phyloP scores from a whole-genome alignment of 495 filamentous ascomycete species.

The Delitschia confertaspora region DNA sequence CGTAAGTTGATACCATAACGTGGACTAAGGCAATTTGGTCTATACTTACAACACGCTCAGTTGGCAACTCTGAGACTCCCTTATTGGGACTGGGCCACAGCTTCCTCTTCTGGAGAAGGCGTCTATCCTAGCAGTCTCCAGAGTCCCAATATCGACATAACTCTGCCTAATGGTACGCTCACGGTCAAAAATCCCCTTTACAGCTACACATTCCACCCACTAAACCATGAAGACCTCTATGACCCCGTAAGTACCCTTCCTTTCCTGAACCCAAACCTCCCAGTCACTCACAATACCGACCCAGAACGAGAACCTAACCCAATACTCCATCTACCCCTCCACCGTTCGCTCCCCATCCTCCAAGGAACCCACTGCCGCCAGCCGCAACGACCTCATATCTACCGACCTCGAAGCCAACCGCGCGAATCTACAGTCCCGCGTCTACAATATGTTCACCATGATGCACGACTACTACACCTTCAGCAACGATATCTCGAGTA shows the following conservation, averaged over 20 bases:
- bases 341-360: slow-evolving; percentile 22
- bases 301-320: slow-evolving; percentile 35
- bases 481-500: slow-evolving; percentile 45
- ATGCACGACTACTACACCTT: slow-evolving; percentile 50
- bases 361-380: slow-evolving; percentile 9
- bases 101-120: slow-evolving; percentile 39
- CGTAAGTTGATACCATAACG: too few species aligned
- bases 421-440: slow-evolving; percentile 39
- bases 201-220: slow-evolving; percentile 51
- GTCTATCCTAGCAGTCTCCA: slow-evolving; percentile 44
- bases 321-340: slow-evolving; percentile 4
- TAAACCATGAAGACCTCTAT: slow-evolving; percentile 34
- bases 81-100: slow-evolving; percentile 60
- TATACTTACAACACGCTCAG: too few species aligned
- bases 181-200: slow-evolving; percentile 55
- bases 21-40: too few species aligned
- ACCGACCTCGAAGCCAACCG: slow-evolving; percentile 42
- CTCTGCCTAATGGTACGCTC: slow-evolving; percentile 44
- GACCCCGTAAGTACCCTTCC: too few species aligned
- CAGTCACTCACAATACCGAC: background rate
- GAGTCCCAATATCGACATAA: slow-evolving; percentile 40
- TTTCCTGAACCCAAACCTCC: background rate
- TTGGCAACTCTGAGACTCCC: slow-evolving; percentile 52
- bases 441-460: slow-evolving; percentile 53
- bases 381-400: slow-evolving; percentile 21